Conservation (phyloP, 2,329 filamentous ascomycete genomes). For the Claviceps sp. region DNA sequence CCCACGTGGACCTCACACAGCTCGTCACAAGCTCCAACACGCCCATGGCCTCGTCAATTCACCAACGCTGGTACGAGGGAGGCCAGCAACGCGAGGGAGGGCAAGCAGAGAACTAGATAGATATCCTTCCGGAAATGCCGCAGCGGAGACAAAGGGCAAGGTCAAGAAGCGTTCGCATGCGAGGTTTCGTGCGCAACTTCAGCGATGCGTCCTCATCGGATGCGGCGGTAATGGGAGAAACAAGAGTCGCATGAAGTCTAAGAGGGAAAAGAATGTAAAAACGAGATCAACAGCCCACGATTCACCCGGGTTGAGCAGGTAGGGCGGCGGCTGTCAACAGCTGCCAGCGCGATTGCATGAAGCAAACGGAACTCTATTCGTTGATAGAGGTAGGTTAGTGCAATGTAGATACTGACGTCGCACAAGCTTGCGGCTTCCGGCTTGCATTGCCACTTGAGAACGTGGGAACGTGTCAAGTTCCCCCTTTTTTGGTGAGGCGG, state of each 20-base stretch:
- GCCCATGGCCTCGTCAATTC: conserved; percentile 6
- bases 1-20: conserved; percentile 21
- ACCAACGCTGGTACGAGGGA: too few relatives aligned
- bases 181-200: neutral
- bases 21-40: conserved; percentile 19
- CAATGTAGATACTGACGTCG: neutral
- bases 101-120: too few relatives aligned
- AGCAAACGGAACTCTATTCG: neutral
- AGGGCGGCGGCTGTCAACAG: neutral
- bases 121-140: too few relatives aligned
- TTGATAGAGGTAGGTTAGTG: too few relatives aligned
- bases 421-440: too few relatives aligned
- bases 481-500: too few relatives aligned
- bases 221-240: neutral
- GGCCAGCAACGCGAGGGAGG: neutral
- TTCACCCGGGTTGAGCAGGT: neutral
- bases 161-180: neutral
- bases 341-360: neutral
- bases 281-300: neutral
- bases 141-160: too few relatives aligned
- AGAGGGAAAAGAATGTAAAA: neutral
- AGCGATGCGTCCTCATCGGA: neutral
- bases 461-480: conserved; percentile 1
- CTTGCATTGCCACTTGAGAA: neutral
- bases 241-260: neutral